Evolutionary conservation across 192 early-diverging fungal species (phyloP), one percentile per base, ranked within the genome.

Genomic region (Mortierella hygrophila): DNA sequence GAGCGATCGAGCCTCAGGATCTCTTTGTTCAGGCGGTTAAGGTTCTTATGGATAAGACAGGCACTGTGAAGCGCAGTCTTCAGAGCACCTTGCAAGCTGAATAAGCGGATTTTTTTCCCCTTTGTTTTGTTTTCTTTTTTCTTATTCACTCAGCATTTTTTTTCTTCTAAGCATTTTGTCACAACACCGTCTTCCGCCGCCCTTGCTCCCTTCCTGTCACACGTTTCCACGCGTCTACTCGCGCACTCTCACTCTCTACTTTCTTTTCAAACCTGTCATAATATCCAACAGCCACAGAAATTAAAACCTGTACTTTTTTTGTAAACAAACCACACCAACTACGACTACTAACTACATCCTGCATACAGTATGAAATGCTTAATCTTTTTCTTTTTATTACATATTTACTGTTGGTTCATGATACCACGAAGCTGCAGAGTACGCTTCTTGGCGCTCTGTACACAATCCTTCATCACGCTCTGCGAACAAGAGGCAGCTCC

Each of bases 11-110:
- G 42, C 95, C 97, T 5, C 91, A 97, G 85, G 89, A 91, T 60
- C 79, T 99, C 37, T 94, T 99, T 80, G 88, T 87, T 72, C 93
- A 95, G 81, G 94, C 97, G 23, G 88, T 96, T n/a, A 89, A 95
- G 77, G 92, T 95, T 21, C 90, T 99, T 75, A 91, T 94, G 35
- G 91, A 95, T 81, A 99, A 99, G 89, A 95, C 95, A 85, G 88
- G 91, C 38, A 90, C 89, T 71, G 85, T 96, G 55, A 95, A 95
- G 85, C 77, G 85, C 4, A 95, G 94, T 35, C 88, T 96, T 26
- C 82, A 85, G 72, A 88, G 78, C n/a, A 81, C 89, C 18, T 72
- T 80, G 37, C 76, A 82, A 40, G 42, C 89, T n/a, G 82, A 80
- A 60, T 83, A 78, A 76, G 42, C 60, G 60, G 26, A 13, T 0